Percentiles rank a stretch among this genome's conserved stretches.
These are phyloP conservation scores for Fomes fomentarius DNA, from an alignment of 1,284 basidiomycete species.

Conservation along the genomic window DNA sequence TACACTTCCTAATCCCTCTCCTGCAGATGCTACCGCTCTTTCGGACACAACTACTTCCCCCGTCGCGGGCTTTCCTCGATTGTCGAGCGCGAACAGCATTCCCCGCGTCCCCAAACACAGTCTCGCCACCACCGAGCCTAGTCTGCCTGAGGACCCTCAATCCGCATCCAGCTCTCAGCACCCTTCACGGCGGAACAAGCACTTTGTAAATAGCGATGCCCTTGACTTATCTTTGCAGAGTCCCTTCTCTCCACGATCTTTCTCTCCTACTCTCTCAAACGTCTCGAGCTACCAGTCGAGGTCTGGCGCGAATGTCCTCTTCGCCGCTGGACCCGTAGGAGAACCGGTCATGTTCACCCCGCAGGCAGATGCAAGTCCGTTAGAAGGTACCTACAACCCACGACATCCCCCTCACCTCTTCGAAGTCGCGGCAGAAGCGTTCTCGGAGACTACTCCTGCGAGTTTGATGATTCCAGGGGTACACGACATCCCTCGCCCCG, in stretches of 20 bases:
- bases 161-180: neutral
- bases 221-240: conserved; percentile 29
- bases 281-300: neutral
- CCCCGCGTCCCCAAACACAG: neutral
- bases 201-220: conserved; percentile 28
- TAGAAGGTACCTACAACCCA: conserved; percentile 22
- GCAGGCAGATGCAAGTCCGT: neutral
- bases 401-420: conserved; percentile 35
- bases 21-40: conserved; percentile 11
- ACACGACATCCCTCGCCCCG: neutral
- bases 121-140: neutral
- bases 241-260: conserved; percentile 27
- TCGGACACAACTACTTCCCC: neutral
- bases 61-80: neutral
- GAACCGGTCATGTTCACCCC: conserved; percentile 22
- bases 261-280: conserved; percentile 20
- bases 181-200: neutral
- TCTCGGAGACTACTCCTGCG: conserved; percentile 21
- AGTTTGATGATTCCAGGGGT: conserved; percentile 11
- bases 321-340: conserved; percentile 23
- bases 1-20: conserved; percentile 1
- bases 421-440: conserved; percentile 33
- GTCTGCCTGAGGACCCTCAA: neutral
- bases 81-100: conserved; percentile 4
- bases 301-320: conserved; percentile 9